Conservation (phyloP, 2,329 filamentous ascomycete species). For the Sclerotinia sclerotiorum region DNA sequence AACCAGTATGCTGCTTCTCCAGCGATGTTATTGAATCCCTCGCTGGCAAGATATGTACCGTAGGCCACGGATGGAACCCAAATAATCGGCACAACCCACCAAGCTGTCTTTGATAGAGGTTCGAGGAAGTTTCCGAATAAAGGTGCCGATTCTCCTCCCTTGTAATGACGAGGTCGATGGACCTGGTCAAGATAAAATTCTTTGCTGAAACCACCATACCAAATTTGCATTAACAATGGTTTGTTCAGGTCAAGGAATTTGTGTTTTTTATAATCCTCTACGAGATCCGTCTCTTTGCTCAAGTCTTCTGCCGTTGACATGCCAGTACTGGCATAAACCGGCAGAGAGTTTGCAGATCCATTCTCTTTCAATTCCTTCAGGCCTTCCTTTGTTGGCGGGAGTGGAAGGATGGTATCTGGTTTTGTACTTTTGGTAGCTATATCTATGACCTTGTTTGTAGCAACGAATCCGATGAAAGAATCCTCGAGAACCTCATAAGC, state of each 20-base stretch:
- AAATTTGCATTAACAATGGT: slow-evolving; percentile 85
- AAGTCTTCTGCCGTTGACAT: slow-evolving; percentile 89
- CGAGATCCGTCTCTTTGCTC: slow-evolving; percentile 76
- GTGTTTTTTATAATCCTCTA: slow-evolving; percentile 78
- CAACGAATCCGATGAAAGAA: slow-evolving; percentile 77
- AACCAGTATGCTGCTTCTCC: slow-evolving; percentile 62
- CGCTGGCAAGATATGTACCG: slow-evolving; percentile 64
- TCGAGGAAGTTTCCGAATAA: slow-evolving; percentile 98
- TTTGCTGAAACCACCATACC: slow-evolving; percentile 83
- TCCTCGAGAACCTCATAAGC: slow-evolving; percentile 97
- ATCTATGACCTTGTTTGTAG: slow-evolving; percentile 49
- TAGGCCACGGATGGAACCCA: slow-evolving; percentile 84
- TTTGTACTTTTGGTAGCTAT: slow-evolving; percentile 42
- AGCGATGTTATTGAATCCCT: slow-evolving; percentile 55
- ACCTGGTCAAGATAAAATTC: slow-evolving; percentile 97
- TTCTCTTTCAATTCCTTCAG: slow-evolving; percentile 47
- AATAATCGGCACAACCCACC: slow-evolving; percentile 81
- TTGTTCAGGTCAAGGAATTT: slow-evolving; percentile 89
- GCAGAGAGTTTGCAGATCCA: slow-evolving; percentile 38
- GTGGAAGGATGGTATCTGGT: slow-evolving; percentile 49
- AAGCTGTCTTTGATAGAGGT: slow-evolving; percentile 90
- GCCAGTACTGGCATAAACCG: slow-evolving; percentile 66
- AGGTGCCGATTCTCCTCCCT: slow-evolving; percentile 85
- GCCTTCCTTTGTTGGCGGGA: slow-evolving; percentile 51
- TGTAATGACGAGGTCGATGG: slow-evolving; percentile 93